These are phyloP conservation scores for Melanopsichium pennsylvanicum DNA, from an alignment of 1,284 basidiomycete genomes.

Conservation along the genomic window DNA sequence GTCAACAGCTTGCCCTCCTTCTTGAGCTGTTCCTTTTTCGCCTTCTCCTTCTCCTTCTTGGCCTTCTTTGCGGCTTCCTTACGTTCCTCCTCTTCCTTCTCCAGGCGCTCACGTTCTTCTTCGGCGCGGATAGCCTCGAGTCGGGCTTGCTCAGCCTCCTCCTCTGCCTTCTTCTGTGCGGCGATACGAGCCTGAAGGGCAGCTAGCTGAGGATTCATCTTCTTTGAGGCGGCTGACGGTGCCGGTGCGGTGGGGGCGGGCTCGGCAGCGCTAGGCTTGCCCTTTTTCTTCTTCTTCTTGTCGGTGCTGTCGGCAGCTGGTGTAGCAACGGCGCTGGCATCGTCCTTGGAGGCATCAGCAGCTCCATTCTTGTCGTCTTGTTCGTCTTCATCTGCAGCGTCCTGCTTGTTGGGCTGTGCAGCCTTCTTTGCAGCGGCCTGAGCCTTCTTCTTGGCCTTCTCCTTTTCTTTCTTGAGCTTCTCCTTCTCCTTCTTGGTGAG, in stretches of 20 bases:
- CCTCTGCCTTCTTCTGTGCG: slow-evolving; percentile 64
- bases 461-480: slow-evolving; percentile 64
- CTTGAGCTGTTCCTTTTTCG: slow-evolving; percentile 63
- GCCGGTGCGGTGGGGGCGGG: slow-evolving; percentile 40
- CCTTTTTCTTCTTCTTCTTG: slow-evolving; percentile 63
- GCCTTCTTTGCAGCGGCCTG: slow-evolving; percentile 61
- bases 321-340: slow-evolving; percentile 39
- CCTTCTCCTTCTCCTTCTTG: slow-evolving; percentile 64
- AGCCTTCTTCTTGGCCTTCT: slow-evolving; percentile 63
- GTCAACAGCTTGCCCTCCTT: slow-evolving; percentile 65
- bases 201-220: slow-evolving; percentile 58
- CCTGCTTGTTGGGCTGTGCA: slow-evolving; percentile 33
- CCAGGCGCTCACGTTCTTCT: slow-evolving; percentile 63
- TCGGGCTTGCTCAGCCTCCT: slow-evolving; percentile 57
- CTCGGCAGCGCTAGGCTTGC: slow-evolving; percentile 46
- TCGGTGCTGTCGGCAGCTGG: slow-evolving; percentile 36
- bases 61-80: slow-evolving; percentile 61
- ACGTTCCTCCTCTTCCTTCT: slow-evolving; percentile 61
- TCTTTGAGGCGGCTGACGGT: slow-evolving; percentile 50
- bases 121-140: slow-evolving; percentile 55
- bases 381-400: slow-evolving; percentile 31
- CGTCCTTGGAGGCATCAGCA: slow-evolving; percentile 22
- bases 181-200: slow-evolving; percentile 63
- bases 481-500: slow-evolving; percentile 65
- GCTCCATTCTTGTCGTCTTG: slow-evolving; percentile 12